Percentiles rank a stretch among this genome's conserved stretches.
These are phyloP conservation scores for Cichorium intybus DNA, from an alignment of 140 eudicot genomes.

Conservation along the genomic window DNA sequence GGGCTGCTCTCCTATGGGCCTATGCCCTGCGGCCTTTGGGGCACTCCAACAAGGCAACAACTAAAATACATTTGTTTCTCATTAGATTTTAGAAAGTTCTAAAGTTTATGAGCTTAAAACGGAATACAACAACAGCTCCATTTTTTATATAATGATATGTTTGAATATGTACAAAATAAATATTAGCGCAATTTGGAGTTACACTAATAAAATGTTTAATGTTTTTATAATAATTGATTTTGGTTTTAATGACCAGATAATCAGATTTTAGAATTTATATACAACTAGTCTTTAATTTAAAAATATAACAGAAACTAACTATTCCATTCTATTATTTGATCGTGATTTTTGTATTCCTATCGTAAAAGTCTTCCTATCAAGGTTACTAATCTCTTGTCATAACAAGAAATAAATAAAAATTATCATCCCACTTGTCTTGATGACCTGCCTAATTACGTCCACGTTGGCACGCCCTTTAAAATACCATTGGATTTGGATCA, in stretches of 20 bases:
- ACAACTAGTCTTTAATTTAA: no score
- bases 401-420: no score
- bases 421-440: slow-evolving; percentile 28
- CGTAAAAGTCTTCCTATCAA: neutral
- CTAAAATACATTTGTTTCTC: neutral
- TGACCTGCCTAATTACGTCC: slow-evolving; percentile 29
- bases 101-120: neutral
- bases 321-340: neutral
- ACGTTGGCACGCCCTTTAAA: slow-evolving; percentile 7
- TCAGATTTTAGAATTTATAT: neutral
- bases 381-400: no score
- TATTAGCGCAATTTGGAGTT: neutral
- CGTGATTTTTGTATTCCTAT: neutral
- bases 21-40: no score
- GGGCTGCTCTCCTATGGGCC: no score
- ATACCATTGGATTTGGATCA: slow-evolving; percentile 15
- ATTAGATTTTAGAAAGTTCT: neutral
- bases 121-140: no score
- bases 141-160: neutral
- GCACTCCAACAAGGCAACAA: no score
- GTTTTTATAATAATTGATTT: neutral
- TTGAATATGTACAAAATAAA: neutral
- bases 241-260: neutral
- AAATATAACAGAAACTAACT: neutral
- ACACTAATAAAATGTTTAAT: neutral